Percentiles rank a stretch among this genome's conserved stretches.
phyloP scores from a whole-genome alignment of 768 basidiomycete genomes.

The Termitomyces sp. region DNA sequence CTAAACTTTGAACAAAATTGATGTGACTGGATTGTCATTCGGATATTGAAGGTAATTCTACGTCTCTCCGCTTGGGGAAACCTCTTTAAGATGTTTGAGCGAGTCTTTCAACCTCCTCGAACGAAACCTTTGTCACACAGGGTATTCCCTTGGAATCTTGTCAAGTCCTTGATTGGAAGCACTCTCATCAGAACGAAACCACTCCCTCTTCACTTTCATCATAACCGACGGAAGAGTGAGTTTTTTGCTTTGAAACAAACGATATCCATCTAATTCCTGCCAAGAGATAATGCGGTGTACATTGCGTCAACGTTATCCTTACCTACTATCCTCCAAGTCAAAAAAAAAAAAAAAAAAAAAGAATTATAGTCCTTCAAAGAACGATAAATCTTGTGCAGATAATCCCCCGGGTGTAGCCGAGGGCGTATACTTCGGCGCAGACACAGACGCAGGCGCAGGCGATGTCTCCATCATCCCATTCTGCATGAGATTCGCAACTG shows the following conservation, averaged over 20 bases:
- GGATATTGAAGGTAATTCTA: too few species aligned
- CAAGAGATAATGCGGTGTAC: neutral
- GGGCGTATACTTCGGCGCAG: slow-evolving; percentile 5
- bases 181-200: neutral
- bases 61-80: too few species aligned
- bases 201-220: too few species aligned
- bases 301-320: neutral
- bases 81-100: too few species aligned
- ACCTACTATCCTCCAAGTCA: too few species aligned
- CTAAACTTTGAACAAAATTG: too few species aligned
- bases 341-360: too few species aligned
- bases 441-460: neutral
- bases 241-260: neutral
- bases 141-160: neutral
- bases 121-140: neutral
- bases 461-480: neutral
- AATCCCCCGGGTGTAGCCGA: slow-evolving; percentile 42
- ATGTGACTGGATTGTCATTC: too few species aligned
- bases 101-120: neutral
- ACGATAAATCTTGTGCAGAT: slow-evolving; percentile 80
- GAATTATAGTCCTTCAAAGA: slow-evolving; percentile 72
- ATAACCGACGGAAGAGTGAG: neutral
- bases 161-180: too few species aligned
- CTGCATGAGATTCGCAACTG: neutral
- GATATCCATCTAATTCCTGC: neutral